A percentile compares a stretch with the other conserved stretches of the same genome.
These are phyloP conservation scores for Lachnellula subtilissima DNA, from an alignment of 2,329 filamentous ascomycete genomes.

Conservation along the genomic window DNA sequence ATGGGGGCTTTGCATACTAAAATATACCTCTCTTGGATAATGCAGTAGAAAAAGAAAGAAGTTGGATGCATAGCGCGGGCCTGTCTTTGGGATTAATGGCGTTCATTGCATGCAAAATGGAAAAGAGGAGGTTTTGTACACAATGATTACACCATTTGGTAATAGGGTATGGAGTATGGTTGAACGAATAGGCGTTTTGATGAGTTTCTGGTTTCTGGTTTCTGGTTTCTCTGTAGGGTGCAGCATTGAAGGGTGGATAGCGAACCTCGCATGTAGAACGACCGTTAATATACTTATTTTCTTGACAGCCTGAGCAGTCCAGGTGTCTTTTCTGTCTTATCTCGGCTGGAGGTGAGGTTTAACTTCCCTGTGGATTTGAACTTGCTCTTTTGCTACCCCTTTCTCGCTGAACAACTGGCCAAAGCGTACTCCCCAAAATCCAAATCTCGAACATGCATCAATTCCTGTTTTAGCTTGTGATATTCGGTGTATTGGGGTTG, in stretches of 20 bases:
- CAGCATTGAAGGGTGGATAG: background rate
- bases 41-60: background rate
- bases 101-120: background rate
- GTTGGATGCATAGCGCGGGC: background rate
- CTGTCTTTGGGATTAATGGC: background rate
- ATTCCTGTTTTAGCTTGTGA: too few relatives aligned
- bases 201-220: background rate
- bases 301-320: too few relatives aligned
- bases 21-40: background rate
- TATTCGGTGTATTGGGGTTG: too few relatives aligned
- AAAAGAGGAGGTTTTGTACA: background rate
- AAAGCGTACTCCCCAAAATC: too few relatives aligned
- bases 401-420: too few relatives aligned
- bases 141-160: background rate
- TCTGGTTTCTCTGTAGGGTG: too few relatives aligned
- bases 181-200: background rate
- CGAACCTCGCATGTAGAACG: background rate
- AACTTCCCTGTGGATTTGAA: too few relatives aligned
- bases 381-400: too few relatives aligned
- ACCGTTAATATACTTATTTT: too few relatives aligned
- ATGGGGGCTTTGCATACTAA: constrained; percentile 30
- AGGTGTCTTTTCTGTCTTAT: too few relatives aligned
- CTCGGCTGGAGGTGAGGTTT: too few relatives aligned
- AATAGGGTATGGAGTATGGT: background rate
- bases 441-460: too few relatives aligned